A percentile compares a stretch with the other conserved stretches of the same genome.
These are phyloP conservation scores for Penicillium arizonense DNA, from an alignment of 495 filamentous ascomycete genomes.

Conservation along the genomic window DNA sequence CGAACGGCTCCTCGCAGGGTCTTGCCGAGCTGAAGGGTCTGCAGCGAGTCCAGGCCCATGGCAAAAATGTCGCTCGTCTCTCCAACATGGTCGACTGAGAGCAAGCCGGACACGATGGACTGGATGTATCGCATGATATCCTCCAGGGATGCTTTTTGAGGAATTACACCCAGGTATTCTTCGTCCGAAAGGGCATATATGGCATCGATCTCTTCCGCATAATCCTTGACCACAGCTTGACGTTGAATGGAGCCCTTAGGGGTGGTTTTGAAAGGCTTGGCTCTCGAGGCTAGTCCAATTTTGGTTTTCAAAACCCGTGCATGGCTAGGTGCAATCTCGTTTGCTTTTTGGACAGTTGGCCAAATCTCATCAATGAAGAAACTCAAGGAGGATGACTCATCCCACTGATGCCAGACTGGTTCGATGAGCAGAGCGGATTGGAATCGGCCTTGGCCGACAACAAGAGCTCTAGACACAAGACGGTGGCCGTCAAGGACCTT, in stretches of 20 bases:
- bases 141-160: neutral
- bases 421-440: neutral
- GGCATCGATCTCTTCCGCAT: neutral
- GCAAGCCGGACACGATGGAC: neutral
- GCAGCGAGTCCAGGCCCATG: neutral
- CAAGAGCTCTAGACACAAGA: neutral
- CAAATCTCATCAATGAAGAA: neutral
- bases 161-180: too few relatives aligned
- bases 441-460: neutral
- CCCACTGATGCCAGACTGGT: neutral
- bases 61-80: neutral
- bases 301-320: constrained; percentile 1
- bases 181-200: neutral
- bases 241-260: constrained; percentile 1
- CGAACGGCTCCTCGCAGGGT: too few relatives aligned
- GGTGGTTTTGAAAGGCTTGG: neutral
- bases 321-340: neutral
- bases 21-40: neutral
- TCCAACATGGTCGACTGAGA: neutral
- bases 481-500: too few relatives aligned
- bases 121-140: neutral
- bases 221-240: neutral
- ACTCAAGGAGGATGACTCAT: neutral
- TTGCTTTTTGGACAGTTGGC: neutral
- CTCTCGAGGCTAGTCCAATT: neutral